phyloP scores from a whole-genome alignment of 176 grass and related monocot genomes.

The Oryza nivara region DNA sequence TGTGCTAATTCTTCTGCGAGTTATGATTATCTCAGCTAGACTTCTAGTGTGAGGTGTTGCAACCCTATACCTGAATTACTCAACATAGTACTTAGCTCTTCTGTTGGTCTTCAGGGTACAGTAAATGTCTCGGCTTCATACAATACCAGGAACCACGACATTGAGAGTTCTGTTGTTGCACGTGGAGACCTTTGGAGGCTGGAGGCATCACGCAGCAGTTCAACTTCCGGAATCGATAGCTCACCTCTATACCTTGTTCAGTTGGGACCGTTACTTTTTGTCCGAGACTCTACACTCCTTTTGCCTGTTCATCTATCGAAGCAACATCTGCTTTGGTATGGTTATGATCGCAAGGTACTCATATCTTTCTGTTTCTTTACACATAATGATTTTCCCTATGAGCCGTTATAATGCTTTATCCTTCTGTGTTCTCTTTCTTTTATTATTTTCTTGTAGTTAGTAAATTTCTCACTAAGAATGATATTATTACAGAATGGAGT shows the following conservation, averaged over 20 bases:
- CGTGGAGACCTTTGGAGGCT: slow-evolving; percentile 89
- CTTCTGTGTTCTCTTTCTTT: not conserved
- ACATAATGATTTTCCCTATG: not conserved
- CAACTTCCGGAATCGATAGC: slow-evolving; percentile 68
- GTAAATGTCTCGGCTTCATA: slow-evolving; percentile 86
- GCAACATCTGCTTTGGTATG: slow-evolving; percentile 98
- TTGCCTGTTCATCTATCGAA: slow-evolving; percentile 95
- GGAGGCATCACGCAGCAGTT: slow-evolving; percentile 80
- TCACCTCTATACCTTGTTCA: slow-evolving; percentile 93
- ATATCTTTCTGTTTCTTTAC: slow-evolving; percentile 19
- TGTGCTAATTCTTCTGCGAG: not conserved
- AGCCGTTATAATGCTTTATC: not conserved
- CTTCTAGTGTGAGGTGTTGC: not conserved
- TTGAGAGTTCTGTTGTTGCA: slow-evolving; percentile 90
- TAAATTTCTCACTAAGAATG: slow-evolving; percentile 10
- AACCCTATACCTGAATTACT: not conserved
- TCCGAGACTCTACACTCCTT: slow-evolving; percentile 93
- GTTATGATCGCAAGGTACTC: slow-evolving; percentile 93
- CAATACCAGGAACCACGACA: slow-evolving; percentile 63
- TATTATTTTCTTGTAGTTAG: slow-evolving; percentile 14
- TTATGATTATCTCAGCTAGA: not conserved
- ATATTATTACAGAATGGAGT: slow-evolving; percentile 68
- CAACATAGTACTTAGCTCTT: slow-evolving; percentile 31
- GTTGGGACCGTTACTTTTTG: slow-evolving; percentile 88
- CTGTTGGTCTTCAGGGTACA: slow-evolving; percentile 62